These are phyloP conservation scores for Penicillium bialowiezense DNA, from an alignment of 495 filamentous ascomycete genomes.

Conservation along the genomic window DNA sequence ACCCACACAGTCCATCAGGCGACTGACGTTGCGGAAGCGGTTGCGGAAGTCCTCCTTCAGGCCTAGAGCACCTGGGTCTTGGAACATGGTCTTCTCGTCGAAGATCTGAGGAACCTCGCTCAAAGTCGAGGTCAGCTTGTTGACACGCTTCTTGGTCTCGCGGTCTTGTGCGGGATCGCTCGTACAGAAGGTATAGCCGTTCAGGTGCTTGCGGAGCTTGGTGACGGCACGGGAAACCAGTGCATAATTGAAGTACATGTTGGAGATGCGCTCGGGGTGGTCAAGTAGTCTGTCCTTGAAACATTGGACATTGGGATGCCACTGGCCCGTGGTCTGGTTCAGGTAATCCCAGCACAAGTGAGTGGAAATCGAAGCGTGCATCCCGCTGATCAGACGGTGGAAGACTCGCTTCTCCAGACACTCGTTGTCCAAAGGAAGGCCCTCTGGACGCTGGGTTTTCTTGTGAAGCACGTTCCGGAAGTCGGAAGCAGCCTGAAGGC, in stretches of 20 bases:
- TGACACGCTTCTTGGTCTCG: constrained; percentile 74
- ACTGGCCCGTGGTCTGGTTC: constrained; percentile 91
- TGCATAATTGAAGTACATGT: constrained; percentile 98
- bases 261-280: constrained; percentile 88
- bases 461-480: constrained; percentile 79
- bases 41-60: constrained; percentile 97
- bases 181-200: constrained; percentile 86
- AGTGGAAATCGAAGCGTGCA: constrained; percentile 95
- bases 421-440: constrained; percentile 76
- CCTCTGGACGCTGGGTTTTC: constrained; percentile 63
- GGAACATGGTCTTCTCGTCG: constrained; percentile 93
- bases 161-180: constrained; percentile 77
- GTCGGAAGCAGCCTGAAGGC: constrained; percentile 70
- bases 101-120: constrained; percentile 75
- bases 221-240: constrained; percentile 84
- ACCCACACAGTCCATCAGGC: constrained; percentile 97
- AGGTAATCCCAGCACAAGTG: constrained; percentile 96
- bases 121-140: constrained; percentile 63
- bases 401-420: constrained; percentile 98
- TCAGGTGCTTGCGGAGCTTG: constrained; percentile 83
- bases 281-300: constrained; percentile 80
- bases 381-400: constrained; percentile 89
- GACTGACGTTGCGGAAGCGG: constrained; percentile 91
- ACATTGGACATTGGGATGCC: constrained; percentile 89
- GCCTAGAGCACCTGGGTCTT: constrained; percentile 58